Evolutionary conservation across 306 rosid species (phyloP), one percentile per base, ranked within the genome.

Genomic region (Vigna radiata): DNA sequence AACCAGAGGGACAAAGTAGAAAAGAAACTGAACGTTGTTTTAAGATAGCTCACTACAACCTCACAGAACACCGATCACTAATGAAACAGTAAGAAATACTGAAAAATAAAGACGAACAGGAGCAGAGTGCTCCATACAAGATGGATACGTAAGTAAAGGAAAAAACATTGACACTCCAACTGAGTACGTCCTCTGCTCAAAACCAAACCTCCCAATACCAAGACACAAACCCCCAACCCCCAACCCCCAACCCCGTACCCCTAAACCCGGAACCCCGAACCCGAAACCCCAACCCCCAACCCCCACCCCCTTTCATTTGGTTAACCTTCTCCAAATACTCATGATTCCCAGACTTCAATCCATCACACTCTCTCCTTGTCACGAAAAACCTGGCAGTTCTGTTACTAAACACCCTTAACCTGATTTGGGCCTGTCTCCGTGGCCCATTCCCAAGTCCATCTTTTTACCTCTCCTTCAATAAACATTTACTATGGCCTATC

Each of bases 1-100:
- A 50, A 50, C 56, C 56, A 50, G 56, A 50, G 56, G 56, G n/a
- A 50, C n/a, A 50, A 50, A 50, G 21, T n/a, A 50, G 21, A 50
- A 50, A n/a, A 16, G 55, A 50, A 50, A 50, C 10, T 50, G 8
- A 50, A 50, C 0, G 18, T 50, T 16, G 55, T n/a, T 16, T 50
- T n/a, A 50, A n/a, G 56, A 50, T 50, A n/a, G 23, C 56, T 50
- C 17, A 50, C 18, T n/a, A 50, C 56, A 50, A 50, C 8, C 23
- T 50, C 56, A 49, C 19, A 50, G 56, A 50, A n/a, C 21, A 50
- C 21, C 0, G 9, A 50, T n/a, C 46, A 41, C 44, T 6, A n/a
- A n/a, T 2, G 56, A 1, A 50, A 50, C 21, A 50, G 56, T 50
- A 50, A 49, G 21, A 50, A n/a, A 44, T 33, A 44, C 16, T 6